A percentile compares a stretch with the other conserved stretches of the same genome.
Conservation (phyloP, 495 filamentous ascomycete genomes). For the Tuber aestivum region DNA sequence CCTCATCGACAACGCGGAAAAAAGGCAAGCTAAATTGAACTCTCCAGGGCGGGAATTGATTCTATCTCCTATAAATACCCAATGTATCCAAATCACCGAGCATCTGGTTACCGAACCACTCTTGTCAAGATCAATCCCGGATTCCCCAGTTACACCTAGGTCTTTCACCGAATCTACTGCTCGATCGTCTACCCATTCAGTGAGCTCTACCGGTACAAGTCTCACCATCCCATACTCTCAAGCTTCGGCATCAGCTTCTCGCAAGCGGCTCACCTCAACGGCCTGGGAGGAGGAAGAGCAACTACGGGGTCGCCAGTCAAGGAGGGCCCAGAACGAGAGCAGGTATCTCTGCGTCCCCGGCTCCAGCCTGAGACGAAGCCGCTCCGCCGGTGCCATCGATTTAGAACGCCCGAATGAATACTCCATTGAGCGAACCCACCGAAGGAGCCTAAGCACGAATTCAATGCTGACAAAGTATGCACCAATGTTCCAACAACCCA, state of each 20-base stretch:
- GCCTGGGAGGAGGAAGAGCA: neutral
- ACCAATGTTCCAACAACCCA: neutral
- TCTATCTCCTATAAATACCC: conserved; percentile 30
- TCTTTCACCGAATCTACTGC: neutral
- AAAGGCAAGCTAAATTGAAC: conserved; percentile 10
- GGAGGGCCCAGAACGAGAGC: neutral
- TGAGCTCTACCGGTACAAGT: neutral
- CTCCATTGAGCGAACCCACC: neutral
- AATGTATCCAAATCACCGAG: neutral
- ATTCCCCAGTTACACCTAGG: neutral
- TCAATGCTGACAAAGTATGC: neutral
- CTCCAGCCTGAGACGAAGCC: neutral
- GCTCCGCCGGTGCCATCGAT: neutral
- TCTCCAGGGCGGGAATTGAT: conserved; percentile 30
- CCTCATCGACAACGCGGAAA: neutral
- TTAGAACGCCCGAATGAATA: neutral
- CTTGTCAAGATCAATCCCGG: neutral
- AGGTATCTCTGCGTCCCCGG: neutral
- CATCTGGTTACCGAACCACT: neutral
- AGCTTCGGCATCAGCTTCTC: neutral
- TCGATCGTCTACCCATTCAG: neutral
- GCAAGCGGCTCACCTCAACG: neutral
- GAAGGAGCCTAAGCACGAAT: neutral
- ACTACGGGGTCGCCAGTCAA: neutral
- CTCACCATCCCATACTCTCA: neutral